phyloP scores from a whole-genome alignment of 179 eudicot genomes.

The Kewa caespitosa region DNA sequence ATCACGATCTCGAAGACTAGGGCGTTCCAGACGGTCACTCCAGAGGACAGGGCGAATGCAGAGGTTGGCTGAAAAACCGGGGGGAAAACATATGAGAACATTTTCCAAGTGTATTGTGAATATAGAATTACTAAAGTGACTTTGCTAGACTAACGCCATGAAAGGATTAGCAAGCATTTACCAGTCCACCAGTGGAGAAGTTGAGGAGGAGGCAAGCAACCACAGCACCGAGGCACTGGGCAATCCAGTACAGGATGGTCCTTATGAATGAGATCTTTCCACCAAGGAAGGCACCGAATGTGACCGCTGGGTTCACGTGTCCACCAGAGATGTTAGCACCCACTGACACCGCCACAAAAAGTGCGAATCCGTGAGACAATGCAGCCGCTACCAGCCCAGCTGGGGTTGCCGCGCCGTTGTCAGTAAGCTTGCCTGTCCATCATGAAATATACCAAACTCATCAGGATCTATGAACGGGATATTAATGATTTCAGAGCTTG shows the following conservation, averaged over 20 bases:
- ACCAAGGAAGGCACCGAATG: slow-evolving; percentile 54
- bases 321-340: slow-evolving; percentile 58
- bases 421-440: neutral
- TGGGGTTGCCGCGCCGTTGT: neutral
- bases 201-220: slow-evolving; percentile 57
- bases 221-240: slow-evolving; percentile 50
- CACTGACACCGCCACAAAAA: slow-evolving; percentile 51
- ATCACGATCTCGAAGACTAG: slow-evolving; percentile 55
- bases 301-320: slow-evolving; percentile 56
- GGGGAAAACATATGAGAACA: too few species aligned
- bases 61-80: slow-evolving; percentile 49
- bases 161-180: too few species aligned
- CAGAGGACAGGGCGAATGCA: slow-evolving; percentile 52
- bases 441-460: neutral
- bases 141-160: too few species aligned
- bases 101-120: too few species aligned
- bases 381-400: neutral
- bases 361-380: slow-evolving; percentile 8
- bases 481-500: too few species aligned
- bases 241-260: slow-evolving; percentile 47
- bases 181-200: slow-evolving; percentile 51
- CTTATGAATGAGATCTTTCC: slow-evolving; percentile 44
- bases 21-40: slow-evolving; percentile 46
- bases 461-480: neutral
- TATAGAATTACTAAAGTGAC: too few species aligned